Evolutionary conservation across 306 rosid species (phyloP), one percentile per base, ranked within the genome.

Genomic region (Comarum palustre): DNA sequence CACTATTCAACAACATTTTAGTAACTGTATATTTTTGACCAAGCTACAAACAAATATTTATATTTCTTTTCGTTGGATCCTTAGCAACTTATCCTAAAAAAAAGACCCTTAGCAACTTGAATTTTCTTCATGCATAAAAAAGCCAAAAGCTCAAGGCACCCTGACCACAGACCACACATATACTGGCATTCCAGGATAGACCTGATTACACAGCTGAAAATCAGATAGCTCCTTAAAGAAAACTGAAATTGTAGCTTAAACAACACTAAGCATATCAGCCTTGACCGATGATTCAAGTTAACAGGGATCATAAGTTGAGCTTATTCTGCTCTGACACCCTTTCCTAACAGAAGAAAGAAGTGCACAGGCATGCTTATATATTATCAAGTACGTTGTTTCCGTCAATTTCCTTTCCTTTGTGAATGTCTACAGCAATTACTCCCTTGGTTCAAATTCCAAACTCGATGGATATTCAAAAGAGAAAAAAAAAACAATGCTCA

Each of bases 231-330:
- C 10, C 1, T 27, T 58, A 58, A 11, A 25, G 19, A 58, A 58
- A 58, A 27, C 63, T 58, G 5, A 58, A 58, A 13, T 27, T 27
- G 64, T 57, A 13, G n/a, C 14, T 20, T 24, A 42, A 22, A 25
- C 22, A 43, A 14, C 20, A 7, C 43, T 6, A 4, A 36, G 52
- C 36, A 68, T 17, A 27, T 8, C 57, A 68, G 10, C n/a, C 9
- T 46, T 68, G 39, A 68, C 58, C 58, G 29, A 47, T 29, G 17
- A 31, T 32, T 68, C 60, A 48, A 69, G 61, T 48, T 29, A n/a
- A n/a, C 13, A 29, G 5, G 52, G 61, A 17, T 31, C n/a, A 32
- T 31, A 48, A 27, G 29, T 13, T 69, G 61, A 69, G 25, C 15
- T 22, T 41, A 41, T 45, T 22, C 29, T 68, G 73, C 11, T 67